Base-by-base conservation (phyloP, 2,329 filamentous ascomycete genomes). In the Fusarium protoensiforme region DNA sequence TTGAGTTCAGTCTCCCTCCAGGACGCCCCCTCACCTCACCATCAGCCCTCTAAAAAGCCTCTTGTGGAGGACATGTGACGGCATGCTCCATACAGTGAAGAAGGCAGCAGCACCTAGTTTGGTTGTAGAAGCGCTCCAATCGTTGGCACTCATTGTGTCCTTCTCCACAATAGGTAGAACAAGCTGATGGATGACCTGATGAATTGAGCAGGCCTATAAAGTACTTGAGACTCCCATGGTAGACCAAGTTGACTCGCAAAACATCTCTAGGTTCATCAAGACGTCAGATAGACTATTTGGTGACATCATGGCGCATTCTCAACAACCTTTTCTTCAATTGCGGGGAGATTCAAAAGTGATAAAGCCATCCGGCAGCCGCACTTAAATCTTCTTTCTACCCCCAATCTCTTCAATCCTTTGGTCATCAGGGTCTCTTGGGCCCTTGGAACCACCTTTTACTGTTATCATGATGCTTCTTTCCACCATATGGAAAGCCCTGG, bases 281-380 rank as follows among this genome's bases (percentile, higher is more conserved):
- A 64, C 70, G 71, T 73, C 71, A 73, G 63, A 61, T 3, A 10
- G 9, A 46, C 8, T 29, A 3, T 36, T 56, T 9, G 10, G 61
- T 72, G 71, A 71, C 70, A 73, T 72, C 70, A 72, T 73, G 38
- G 13, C 41, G 51, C 54, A 57, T 57, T 36, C 33, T 18, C 31
- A 29, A 6, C 13, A 24, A 38, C 54, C 33, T 38, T 24, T 5
- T 8, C 33, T 72, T 16, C 11, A 29, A 46, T 43, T 41, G 70
- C 70, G 70, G 70, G 70, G 70, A 56, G 51, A 14, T 14, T 35
- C 27, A 51, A 27, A 3, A 13, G 13, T 11, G 43, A 29, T 48
- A 22, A 8, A 22, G 7, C 14, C 7, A 5, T 20, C 33, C 14
- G 11, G 5, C 16, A 36, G 18, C 16, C 16, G 5, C 14, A 38